phyloP scores from a whole-genome alignment of 2,329 filamentous ascomycete genomes.

The Penicillium sp. region DNA sequence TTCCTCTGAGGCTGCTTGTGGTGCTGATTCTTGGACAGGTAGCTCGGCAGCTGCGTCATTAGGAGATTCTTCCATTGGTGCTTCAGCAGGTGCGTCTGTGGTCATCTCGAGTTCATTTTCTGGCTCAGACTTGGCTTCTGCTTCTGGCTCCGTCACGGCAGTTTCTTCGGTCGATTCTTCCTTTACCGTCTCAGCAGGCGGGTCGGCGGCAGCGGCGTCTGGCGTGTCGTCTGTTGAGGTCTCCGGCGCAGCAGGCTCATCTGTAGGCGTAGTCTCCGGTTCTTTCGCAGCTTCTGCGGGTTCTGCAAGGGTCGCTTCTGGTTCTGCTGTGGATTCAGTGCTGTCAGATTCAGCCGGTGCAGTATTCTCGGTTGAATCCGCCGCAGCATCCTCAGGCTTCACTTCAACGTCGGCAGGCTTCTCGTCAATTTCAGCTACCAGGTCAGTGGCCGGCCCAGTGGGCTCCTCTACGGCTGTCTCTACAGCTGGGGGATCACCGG shows the following conservation, averaged over 20 bases:
- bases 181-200: conserved; percentile 1
- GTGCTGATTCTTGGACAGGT: conserved; percentile 15
- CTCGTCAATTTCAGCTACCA: background rate
- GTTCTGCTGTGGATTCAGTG: conserved; percentile 3
- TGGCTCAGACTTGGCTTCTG: background rate
- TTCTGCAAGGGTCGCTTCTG: conserved; percentile 18
- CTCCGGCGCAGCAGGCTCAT: conserved; percentile 10
- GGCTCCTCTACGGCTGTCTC: background rate
- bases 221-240: background rate
- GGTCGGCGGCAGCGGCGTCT: background rate
- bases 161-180: conserved; percentile 4
- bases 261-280: conserved; percentile 3
- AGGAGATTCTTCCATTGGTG: background rate
- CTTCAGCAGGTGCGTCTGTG: conserved; percentile 9
- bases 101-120: conserved; percentile 1
- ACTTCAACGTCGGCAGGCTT: background rate
- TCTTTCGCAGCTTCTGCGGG: conserved; percentile 18
- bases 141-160: conserved; percentile 4
- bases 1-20: conserved; percentile 2
- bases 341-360: conserved; percentile 1
- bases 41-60: background rate
- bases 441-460: background rate
- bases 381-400: conserved; percentile 1
- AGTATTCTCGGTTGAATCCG: background rate
- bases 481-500: background rate